phyloP scores from a whole-genome alignment of 768 basidiomycete species.

The Russula ochroleuca region DNA sequence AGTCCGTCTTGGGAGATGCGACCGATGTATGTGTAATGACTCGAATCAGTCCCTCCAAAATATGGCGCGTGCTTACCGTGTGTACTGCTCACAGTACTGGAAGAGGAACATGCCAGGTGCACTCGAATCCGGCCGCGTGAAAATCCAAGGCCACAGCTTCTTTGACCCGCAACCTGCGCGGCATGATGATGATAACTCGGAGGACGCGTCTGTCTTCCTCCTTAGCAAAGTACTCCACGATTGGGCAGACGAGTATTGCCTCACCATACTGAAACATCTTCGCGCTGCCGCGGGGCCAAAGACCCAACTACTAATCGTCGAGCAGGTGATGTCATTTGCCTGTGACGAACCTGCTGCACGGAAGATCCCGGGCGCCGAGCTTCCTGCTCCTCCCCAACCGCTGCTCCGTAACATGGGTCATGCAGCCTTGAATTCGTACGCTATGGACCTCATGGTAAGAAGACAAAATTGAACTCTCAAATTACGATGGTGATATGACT shows the following conservation, averaged over 20 bases:
- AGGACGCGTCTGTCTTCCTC: conserved; percentile 6
- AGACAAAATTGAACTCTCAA: too few species aligned
- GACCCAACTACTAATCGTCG: conserved; percentile 32
- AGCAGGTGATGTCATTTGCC: conserved; percentile 28
- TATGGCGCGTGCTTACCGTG: too few species aligned
- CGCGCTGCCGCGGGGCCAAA: conserved; percentile 22
- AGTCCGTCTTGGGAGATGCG: conserved; percentile 3
- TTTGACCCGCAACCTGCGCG: conserved; percentile 4
- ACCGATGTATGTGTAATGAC: background rate
- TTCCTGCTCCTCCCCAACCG: conserved; percentile 27
- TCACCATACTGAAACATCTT: conserved; percentile 9
- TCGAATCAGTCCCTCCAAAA: background rate
- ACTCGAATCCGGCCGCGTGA: too few species aligned
- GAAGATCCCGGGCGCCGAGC: conserved; percentile 23
- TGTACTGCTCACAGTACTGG: too few species aligned
- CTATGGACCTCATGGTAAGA: conserved; percentile 27
- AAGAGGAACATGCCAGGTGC: too few species aligned
- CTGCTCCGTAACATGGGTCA: conserved; percentile 30
- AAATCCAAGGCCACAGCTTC: background rate
- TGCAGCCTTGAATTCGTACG: conserved; percentile 24
- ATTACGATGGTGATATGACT: background rate
- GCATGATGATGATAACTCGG: background rate
- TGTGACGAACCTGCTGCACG: conserved; percentile 25
- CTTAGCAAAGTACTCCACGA: background rate
- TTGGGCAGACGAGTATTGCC: conserved; percentile 35